phyloP scores from a whole-genome alignment of 2,329 filamentous ascomycete genomes.

The Myriosclerotinia scirpicola region DNA sequence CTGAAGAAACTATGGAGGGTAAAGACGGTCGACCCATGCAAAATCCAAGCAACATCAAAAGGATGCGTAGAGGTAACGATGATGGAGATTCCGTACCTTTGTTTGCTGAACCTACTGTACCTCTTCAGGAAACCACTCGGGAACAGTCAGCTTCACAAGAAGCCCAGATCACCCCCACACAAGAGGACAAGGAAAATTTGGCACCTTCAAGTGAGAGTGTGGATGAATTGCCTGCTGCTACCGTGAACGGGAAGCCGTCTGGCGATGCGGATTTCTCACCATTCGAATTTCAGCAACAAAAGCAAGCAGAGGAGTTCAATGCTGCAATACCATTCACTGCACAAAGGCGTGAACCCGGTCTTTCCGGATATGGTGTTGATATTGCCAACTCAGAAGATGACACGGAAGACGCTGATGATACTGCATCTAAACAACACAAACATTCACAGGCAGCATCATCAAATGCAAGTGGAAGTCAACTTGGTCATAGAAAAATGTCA shows the following conservation, averaged over 20 bases:
- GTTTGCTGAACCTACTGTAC: slow-evolving; percentile 62
- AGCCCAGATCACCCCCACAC: slow-evolving; percentile 20
- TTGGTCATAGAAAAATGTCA: slow-evolving; percentile 45
- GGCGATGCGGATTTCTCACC: slow-evolving; percentile 56
- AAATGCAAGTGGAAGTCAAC: slow-evolving; percentile 12
- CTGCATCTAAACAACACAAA: slow-evolving; percentile 2
- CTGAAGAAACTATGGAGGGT: slow-evolving; percentile 50
- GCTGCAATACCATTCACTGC: slow-evolving; percentile 37
- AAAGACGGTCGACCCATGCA: slow-evolving; percentile 63
- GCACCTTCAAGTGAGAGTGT: slow-evolving; percentile 29
- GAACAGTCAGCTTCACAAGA: slow-evolving; percentile 40
- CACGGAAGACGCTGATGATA: slow-evolving; percentile 26
- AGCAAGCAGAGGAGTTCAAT: slow-evolving; percentile 44
- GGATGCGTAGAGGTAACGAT: slow-evolving; percentile 62
- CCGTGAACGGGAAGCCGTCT: slow-evolving; percentile 46
- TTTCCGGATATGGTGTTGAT: slow-evolving; percentile 33
- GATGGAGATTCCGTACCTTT: slow-evolving; percentile 72
- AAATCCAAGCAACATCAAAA: slow-evolving; percentile 69
- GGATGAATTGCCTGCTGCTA: slow-evolving; percentile 28
- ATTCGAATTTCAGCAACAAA: slow-evolving; percentile 57
- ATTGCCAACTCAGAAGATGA: slow-evolving; percentile 38
- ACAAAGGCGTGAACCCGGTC: slow-evolving; percentile 34
- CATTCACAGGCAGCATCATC: slow-evolving; percentile 31
- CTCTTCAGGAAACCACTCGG: slow-evolving; percentile 40
- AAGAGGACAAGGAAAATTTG: slow-evolving; percentile 40